Base-by-base conservation (phyloP, 1,284 basidiomycete genomes). In the Ustilago loliicola region DNA sequence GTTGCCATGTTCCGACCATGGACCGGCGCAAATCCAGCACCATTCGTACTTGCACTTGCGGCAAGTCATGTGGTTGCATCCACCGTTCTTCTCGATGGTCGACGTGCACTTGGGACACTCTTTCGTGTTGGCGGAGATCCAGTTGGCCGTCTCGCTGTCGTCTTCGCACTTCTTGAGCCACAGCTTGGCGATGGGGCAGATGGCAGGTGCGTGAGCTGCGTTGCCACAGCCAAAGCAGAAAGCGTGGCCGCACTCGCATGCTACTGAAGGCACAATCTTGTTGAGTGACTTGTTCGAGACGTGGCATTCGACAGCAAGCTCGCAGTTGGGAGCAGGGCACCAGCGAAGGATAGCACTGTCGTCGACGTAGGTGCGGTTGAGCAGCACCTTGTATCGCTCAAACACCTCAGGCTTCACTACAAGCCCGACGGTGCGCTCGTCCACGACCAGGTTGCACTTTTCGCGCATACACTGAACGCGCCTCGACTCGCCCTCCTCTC, bases 51-150 rank as follows among this genome's bases (percentile, higher is more conserved):
- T 52, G 66, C 85, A 86, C 72, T 84, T 83, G 59, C 82, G 72
- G 51, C 77, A 85, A 2, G 78, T 83, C 83, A 83, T 81, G 67
- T 83, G 83, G 63, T 83, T 81, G 94, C 96, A 98, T 5, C 96
- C 96, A n/a, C 96, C 96, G 81, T 98, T 98, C 92, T 99, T 98
- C 90, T 99, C 96, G 77, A 99, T 98, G 58, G 96, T 98, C 81
- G 94, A 95, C 85, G 93, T 91, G 87, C 96, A 99, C 86, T 85
- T 83, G 52, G 92, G 90, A 86, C 96, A 99, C 87, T 99, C 96
- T 89, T 99, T 98, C 57, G 96, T 99, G 87, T 99, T 98, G 80
- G 95, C 98, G 89, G 94, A 94, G 88, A 99, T 96, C 96, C 96
- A 99, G 86, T 99, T 98, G 45, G 95, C 94, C 25, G 96, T 99